Base-by-base conservation (phyloP, 495 filamentous ascomycete species). In the Polyplosphaeria fusca region DNA sequence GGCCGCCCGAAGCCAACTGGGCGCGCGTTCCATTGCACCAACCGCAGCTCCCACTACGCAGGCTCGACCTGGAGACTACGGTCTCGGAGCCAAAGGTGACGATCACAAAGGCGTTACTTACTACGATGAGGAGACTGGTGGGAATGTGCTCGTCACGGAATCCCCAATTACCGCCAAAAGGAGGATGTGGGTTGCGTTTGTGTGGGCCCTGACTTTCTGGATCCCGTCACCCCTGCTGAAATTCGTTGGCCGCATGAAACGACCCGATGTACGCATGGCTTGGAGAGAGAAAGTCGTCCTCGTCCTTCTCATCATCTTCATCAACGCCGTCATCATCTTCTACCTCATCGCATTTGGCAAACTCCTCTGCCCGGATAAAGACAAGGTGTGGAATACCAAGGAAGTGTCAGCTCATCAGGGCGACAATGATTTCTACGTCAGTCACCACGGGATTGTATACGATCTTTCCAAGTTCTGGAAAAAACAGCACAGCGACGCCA, bases 281-380 rank as follows among this genome's bases (percentile, higher is more conserved):
- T 98, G 93, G 93, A 77, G 92, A 68, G 93, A 98, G 64, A 98
- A 98, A 72, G 32, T 98, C 35, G 84, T 95, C 4, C 76, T 98
- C 9, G 80, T 89, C 23, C 71, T 86, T 27, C 54, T 96, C 53
- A 97, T 98, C 58, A 67, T 89, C 20, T 61, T 97, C 26, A 72
- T 96, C 60, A 98, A 98, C 69, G 92, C 72, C 13, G 68, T 82
- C 37, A 82, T 98, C 57, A 79, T 96, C 43, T 98, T 98, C 74
- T 95, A 88, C 77, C 96, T 98, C 65, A 84, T 95, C 63, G 80
- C 76, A 25, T 90, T 98, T 57, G 90, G 92, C 41, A 80, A 77
- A 30, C 70, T 97, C 11, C 77, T 96, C 9, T 98, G 93, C 67
- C 93, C 93, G 18, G 88, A 93, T 67, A 89, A 83, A 62, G 84